These are phyloP conservation scores for Umbelopsis sp. DNA, from an alignment of 192 early-diverging fungal genomes.

Conservation along the genomic window DNA sequence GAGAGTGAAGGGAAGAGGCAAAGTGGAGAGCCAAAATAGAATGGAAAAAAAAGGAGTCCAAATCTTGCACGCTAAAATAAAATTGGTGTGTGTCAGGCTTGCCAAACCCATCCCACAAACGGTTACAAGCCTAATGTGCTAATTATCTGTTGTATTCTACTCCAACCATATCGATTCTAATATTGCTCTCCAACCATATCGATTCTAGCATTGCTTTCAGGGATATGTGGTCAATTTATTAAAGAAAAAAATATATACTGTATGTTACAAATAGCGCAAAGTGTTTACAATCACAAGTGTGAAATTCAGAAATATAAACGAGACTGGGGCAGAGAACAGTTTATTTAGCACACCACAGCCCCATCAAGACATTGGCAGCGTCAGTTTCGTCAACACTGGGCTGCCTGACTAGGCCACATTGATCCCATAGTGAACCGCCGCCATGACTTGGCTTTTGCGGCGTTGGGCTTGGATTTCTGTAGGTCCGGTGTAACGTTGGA, in stretches of 20 bases:
- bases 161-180: no score
- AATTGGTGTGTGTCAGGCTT: background rate
- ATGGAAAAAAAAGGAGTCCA: conserved; percentile 8
- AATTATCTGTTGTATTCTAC: no score
- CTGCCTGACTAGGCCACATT: conserved; percentile 1
- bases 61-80: background rate
- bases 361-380: conserved; percentile 14
- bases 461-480: conserved; percentile 4
- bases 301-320: no score
- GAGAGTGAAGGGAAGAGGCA: background rate
- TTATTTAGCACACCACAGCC: conserved; percentile 12
- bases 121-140: no score
- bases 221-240: no score
- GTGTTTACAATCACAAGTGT: no score
- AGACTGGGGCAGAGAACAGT: no score
- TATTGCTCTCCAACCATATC: no score
- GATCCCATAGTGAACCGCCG: background rate
- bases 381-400: conserved; percentile 10
- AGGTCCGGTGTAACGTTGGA: background rate
- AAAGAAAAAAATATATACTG: no score
- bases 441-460: background rate
- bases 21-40: background rate
- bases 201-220: background rate
- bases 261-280: no score
- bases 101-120: no score